These are phyloP conservation scores for Syzygium grande DNA, from an alignment of 345 rosid species.

Conservation along the genomic window DNA sequence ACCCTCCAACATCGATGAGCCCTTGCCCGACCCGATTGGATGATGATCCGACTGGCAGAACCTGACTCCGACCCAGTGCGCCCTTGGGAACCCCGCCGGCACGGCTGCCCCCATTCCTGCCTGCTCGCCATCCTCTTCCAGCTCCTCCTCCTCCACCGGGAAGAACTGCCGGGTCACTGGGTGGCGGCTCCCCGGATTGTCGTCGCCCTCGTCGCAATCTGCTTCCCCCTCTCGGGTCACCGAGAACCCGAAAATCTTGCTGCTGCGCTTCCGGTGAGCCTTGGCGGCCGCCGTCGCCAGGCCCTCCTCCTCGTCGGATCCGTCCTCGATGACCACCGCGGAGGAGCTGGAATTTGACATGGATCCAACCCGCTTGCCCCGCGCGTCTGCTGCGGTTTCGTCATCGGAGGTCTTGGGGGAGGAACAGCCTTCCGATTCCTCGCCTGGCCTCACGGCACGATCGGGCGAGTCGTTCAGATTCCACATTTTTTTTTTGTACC, in stretches of 20 bases:
- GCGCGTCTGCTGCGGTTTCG: constrained; percentile 16
- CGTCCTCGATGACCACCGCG: constrained; percentile 69
- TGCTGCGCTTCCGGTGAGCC: constrained; percentile 21
- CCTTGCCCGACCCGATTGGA: constrained; percentile 15
- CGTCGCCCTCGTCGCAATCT: constrained; percentile 20
- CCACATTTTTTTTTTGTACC: constrained; percentile 42
- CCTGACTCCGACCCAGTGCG: constrained; percentile 60
- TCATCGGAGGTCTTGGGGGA: constrained; percentile 26
- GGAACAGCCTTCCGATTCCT: constrained; percentile 43
- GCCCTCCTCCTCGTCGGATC: constrained; percentile 57
- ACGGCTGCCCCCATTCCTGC: constrained; percentile 4
- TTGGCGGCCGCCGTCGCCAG: constrained; percentile 40
- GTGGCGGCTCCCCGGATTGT: constrained; percentile 9
- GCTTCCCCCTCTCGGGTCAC: constrained; percentile 7
- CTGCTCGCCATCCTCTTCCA: constrained; percentile 23
- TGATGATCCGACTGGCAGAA: constrained; percentile 52
- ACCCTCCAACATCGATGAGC: constrained; percentile 15
- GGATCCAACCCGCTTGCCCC: constrained; percentile 63
- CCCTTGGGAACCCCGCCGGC: constrained; percentile 46
- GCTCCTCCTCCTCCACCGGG: constrained; percentile 48
- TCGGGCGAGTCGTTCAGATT: constrained; percentile 68
- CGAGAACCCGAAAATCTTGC: constrained; percentile 46
- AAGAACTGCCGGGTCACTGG: constrained; percentile 78
- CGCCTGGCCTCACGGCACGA: constrained; percentile 18
- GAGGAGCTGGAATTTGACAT: constrained; percentile 80